Percentiles rank a stretch among this genome's conserved stretches.
Evolutionary conservation across 352 stramenopile genomes (phyloP).

Genomic region (Globisporangium parvum): DNA sequence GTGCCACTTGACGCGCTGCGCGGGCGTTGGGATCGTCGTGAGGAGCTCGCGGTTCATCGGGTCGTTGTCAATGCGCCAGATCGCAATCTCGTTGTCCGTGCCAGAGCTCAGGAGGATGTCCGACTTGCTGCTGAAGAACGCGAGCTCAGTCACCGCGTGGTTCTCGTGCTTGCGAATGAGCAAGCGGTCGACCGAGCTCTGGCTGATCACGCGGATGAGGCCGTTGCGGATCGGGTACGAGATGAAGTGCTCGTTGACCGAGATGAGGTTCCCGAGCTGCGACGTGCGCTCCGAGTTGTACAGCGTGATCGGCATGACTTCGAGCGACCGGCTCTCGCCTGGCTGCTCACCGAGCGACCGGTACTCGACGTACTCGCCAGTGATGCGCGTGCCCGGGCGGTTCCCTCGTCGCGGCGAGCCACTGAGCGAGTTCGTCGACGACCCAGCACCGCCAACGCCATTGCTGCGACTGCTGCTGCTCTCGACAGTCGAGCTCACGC

Average conservation of each 20-base stretch:
- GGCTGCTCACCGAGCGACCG: slow-evolving; percentile 28
- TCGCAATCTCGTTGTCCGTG: slow-evolving; percentile 67
- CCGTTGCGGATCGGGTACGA: slow-evolving; percentile 84
- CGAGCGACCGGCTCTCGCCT: slow-evolving; percentile 50
- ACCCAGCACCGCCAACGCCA: slow-evolving; percentile 34
- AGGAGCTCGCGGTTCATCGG: slow-evolving; percentile 65
- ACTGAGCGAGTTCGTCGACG: slow-evolving; percentile 32
- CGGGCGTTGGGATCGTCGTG: slow-evolving; percentile 47
- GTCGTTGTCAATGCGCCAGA: slow-evolving; percentile 64
- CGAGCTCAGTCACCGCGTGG: slow-evolving; percentile 62
- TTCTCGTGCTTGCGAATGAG: slow-evolving; percentile 74
- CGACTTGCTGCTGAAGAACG: slow-evolving; percentile 68
- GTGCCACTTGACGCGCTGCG: slow-evolving; percentile 79
- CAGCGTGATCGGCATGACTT: slow-evolving; percentile 80
- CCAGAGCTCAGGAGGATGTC: slow-evolving; percentile 62
- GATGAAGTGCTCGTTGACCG: slow-evolving; percentile 81
- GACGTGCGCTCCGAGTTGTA: slow-evolving; percentile 75
- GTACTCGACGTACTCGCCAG: slow-evolving; percentile 52
- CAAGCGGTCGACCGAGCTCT: slow-evolving; percentile 68
- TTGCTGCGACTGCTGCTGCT: slow-evolving; percentile 29
- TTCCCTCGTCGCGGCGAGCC: slow-evolving; percentile 31
- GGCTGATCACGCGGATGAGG: slow-evolving; percentile 78
- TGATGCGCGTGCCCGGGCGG: slow-evolving; percentile 44
- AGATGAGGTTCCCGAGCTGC: slow-evolving; percentile 67
- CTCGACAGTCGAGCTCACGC: slow-evolving; percentile 30